Conservation (phyloP, 208 protist species). For the Phytomonas sp. region DNA sequence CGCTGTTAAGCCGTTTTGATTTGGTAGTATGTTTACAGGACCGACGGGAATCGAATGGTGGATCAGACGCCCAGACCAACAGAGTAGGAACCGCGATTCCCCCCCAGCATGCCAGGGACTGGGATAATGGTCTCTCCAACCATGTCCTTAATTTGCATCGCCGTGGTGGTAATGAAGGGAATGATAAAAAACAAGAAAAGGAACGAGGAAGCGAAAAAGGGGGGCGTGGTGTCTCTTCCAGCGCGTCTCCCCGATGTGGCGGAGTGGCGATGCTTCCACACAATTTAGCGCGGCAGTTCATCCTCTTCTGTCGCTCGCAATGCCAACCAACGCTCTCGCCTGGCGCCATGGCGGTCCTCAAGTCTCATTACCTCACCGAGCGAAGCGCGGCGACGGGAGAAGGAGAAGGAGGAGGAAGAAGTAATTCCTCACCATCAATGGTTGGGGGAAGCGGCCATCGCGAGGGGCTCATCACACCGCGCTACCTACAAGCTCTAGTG, state of each 20-base stretch:
- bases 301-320: slow-evolving; percentile 51
- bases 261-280: slow-evolving; percentile 31
- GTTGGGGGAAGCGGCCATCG: not conserved
- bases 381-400: slow-evolving; percentile 11
- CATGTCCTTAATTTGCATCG: slow-evolving; percentile 92
- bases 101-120: not conserved
- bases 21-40: slow-evolving; percentile 92
- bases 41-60: slow-evolving; percentile 15
- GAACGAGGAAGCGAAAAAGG: not conserved
- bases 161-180: not conserved
- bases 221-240: not conserved
- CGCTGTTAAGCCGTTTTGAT: slow-evolving; percentile 98
- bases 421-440: not conserved
- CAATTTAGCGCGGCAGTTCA: slow-evolving; percentile 58
- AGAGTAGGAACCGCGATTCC: too few species aligned
- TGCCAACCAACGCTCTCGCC: slow-evolving; percentile 53
- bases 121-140: slow-evolving; percentile 62
- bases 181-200: not conserved
- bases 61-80: too few species aligned
- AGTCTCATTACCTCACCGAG: slow-evolving; percentile 55
- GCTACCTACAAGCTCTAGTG: slow-evolving; percentile 94
- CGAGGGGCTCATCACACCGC: slow-evolving; percentile 83
- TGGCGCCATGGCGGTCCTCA: slow-evolving; percentile 53
- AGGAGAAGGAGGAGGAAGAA: not conserved
- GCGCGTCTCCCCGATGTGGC: not conserved